Base-by-base conservation (phyloP, 2,329 filamentous ascomycete species). In the Cladosporium sp. region DNA sequence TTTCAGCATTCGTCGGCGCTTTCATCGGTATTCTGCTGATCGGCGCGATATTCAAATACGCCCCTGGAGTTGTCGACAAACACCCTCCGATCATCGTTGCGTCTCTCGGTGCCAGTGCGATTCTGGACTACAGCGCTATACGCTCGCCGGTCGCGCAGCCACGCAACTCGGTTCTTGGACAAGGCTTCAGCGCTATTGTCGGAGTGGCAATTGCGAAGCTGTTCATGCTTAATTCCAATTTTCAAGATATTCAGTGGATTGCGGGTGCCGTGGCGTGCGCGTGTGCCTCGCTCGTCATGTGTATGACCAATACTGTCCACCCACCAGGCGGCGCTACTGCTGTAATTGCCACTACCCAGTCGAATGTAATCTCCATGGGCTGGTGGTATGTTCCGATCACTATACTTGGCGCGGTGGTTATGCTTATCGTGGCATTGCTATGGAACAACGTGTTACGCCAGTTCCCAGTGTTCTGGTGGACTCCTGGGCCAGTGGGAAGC, bases 251-350 rank as follows among this genome's bases (percentile, higher is more conserved):
- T 5, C 70, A 73, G 68, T 84, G 81, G 81, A 72, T 83, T 1
- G 77, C 80, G 3, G 81, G 77, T 2, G 79, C 82, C 0, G 62
- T 81, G 18, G 77, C 76, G 11, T 82, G 80, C 67, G 80, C 77
- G 0, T 68, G 74, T 10, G 77, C 81, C 5, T 80, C 78, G 7
- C 73, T 78, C 26, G 76, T 79, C 16, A 84, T 83, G 82, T 75
- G 79, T 7, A 67, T 81, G 36, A 83, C 81, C 4, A 79, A 79
- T 54, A 83, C 80, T 1, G 77, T 82, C 1, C 81, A 83, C 69
- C 82, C 82, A n/a, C 82, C 82, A 8, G 82, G 81, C 21, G 82
- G 82, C 25, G 82, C 82, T 0, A 82, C 80, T 11, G 81, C 82
- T 2, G 76, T 83, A 1, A 71, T 84, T 26, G 81, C 81, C 0